A percentile compares a stretch with the other conserved stretches of the same genome.
Evolutionary conservation across 306 rosid species (phyloP).

Genomic region (Carpinus viminea): DNA sequence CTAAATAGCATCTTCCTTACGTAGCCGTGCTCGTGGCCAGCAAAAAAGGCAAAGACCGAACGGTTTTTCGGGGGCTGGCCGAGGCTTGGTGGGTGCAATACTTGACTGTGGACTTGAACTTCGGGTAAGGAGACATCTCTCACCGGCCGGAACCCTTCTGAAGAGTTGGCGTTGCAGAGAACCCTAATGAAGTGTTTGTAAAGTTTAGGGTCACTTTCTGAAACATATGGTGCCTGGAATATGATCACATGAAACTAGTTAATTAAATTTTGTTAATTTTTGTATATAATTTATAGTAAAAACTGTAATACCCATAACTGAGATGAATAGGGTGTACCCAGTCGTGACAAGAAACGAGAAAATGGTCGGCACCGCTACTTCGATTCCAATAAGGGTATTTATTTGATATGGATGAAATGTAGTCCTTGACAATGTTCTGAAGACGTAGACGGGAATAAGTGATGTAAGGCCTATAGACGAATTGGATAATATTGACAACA

Average conservation of each 20-base stretch:
- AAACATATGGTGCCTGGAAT: conserved; percentile 31
- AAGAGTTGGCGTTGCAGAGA: conserved; percentile 31
- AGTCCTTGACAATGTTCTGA: conserved; percentile 29
- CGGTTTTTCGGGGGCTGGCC: conserved; percentile 5
- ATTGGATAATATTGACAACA: conserved; percentile 12
- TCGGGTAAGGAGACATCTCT: conserved; percentile 35
- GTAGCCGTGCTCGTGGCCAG: conserved; percentile 23
- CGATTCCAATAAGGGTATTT: conserved; percentile 27
- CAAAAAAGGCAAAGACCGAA: conserved; percentile 29
- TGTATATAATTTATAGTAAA: background rate
- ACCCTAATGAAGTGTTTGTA: conserved; percentile 26
- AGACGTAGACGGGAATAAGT: conserved; percentile 30
- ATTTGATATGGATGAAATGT: conserved; percentile 8
- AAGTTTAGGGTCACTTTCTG: conserved; percentile 8
- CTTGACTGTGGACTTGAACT: background rate
- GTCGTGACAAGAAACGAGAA: conserved; percentile 36
- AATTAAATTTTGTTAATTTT: too few relatives aligned
- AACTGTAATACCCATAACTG: background rate
- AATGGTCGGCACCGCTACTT: conserved; percentile 29
- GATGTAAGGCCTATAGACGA: conserved; percentile 27
- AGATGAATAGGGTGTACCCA: conserved; percentile 15
- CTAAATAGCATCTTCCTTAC: conserved; percentile 8
- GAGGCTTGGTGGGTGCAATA: background rate
- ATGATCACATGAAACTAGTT: background rate
- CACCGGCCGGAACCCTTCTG: conserved; percentile 23